Conservation (phyloP, 495 filamentous ascomycete species). For the Extremus antarcticus region DNA sequence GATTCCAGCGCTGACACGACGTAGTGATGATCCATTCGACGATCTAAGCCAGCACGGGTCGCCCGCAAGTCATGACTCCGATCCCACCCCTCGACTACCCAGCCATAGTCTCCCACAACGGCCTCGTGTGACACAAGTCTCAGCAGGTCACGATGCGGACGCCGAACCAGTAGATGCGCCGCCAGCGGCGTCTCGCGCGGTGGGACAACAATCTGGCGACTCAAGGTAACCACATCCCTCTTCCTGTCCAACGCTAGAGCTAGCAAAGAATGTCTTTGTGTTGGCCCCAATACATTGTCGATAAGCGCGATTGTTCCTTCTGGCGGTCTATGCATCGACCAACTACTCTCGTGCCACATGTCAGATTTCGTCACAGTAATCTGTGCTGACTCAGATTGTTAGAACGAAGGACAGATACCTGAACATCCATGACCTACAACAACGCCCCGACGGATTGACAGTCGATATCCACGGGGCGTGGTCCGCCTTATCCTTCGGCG, state of each 20-base stretch:
- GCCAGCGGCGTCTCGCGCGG: neutral
- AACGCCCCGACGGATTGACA: neutral
- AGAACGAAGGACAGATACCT: neutral
- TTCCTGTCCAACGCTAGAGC: neutral
- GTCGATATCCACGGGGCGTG: neutral
- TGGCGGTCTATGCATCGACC: neutral
- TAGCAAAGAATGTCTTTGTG: neutral
- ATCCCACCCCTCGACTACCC: neutral
- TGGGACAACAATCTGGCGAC: neutral
- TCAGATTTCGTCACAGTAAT: neutral
- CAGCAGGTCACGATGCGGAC: neutral
- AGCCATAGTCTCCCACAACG: neutral
- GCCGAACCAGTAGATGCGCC: neutral
- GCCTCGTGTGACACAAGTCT: neutral
- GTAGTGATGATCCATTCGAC: conserved; percentile 15
- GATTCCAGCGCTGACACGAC: conserved; percentile 11
- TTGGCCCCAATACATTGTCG: neutral
- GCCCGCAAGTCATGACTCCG: conserved; percentile 10
- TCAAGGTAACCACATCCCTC: neutral
- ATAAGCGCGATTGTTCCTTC: neutral
- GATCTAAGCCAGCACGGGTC: conserved; percentile 9
- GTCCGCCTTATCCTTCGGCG: conserved; percentile 3
- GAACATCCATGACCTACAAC: neutral
- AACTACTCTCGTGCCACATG: neutral
- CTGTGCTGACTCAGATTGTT: neutral